Evolutionary conservation across 306 rosid genomes (phyloP), one percentile per base, ranked within the genome.

Genomic region (Hippophae gyantsensis): DNA sequence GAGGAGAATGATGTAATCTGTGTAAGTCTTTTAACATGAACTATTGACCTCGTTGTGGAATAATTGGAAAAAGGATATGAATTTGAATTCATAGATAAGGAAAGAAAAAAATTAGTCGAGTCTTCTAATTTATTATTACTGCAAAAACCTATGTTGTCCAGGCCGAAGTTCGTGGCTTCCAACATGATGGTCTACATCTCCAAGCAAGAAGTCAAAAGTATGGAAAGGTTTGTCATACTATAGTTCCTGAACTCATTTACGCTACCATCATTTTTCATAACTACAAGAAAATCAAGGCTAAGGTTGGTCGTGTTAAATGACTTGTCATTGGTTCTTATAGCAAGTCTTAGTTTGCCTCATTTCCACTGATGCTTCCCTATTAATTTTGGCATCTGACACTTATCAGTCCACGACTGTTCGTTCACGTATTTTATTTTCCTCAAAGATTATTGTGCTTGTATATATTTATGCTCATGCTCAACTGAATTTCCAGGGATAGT

Each of bases 151-250:
- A 4, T 18, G 13, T 53, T 10, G 42, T 55, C 3, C 61, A 87
- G 98, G 96, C 96, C 7, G 98, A 92, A 73, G 88, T 92, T 70
- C 95, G 96, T 41, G 93, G 95, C 61, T 75, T 78, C 52, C 96
- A 87, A 72, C 74, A 80, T 51, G 96, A 92, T 66, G 96, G 99
- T 52, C 74, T 90, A 64, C 96, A 90, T 70, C 93, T 92, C 69
- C 98, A 92, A 77, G 96, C 98, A 68, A 78, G 98, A 80, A 92
- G 96, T 67, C 89, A 82, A 76, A 87, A 87, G 72, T 92, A 85
- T 55, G 98, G 95, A 32, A 92, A 92, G 96, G 99, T 88, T 46
- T 48, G 77, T 71, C 64, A 44, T 41, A 41, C 56, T n/a, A n/a
- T 56, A 18, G 8, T 11, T 5, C 48, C 32, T 47, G 11, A 10